These are phyloP conservation scores for Cyclotella sp. DNA, from an alignment of 108 stramenopile genomes.

Conservation along the genomic window DNA sequence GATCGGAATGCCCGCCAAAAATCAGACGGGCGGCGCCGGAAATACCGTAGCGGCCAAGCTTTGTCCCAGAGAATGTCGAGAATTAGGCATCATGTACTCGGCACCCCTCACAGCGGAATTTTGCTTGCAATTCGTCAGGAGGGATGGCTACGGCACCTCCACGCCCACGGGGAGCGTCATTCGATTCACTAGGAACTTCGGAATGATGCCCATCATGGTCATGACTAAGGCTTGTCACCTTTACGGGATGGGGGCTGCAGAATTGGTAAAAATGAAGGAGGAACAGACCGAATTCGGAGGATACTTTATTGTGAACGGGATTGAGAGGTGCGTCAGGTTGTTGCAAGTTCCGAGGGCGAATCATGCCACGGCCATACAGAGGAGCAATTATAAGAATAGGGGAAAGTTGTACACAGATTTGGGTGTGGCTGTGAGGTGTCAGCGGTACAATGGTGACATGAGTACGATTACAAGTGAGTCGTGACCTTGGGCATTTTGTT, in stretches of 20 bases:
- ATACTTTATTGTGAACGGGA: slow-evolving; percentile 96
- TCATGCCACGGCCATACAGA: slow-evolving; percentile 90
- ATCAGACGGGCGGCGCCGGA: slow-evolving; percentile 18
- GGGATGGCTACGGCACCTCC: slow-evolving; percentile 63
- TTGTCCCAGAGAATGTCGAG: slow-evolving; percentile 84
- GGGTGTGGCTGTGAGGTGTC: slow-evolving; percentile 86
- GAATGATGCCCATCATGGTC: slow-evolving; percentile 96
- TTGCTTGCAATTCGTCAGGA: slow-evolving; percentile 65
- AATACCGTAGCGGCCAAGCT: slow-evolving; percentile 41
- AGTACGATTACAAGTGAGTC: slow-evolving; percentile 83
- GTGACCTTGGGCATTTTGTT: not conserved
- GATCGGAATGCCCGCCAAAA: slow-evolving; percentile 65
- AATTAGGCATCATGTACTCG: slow-evolving; percentile 78
- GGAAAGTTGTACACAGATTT: slow-evolving; percentile 86
- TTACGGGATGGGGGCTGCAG: slow-evolving; percentile 49
- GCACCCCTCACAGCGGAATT: slow-evolving; percentile 76
- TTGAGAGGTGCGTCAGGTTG: slow-evolving; percentile 95
- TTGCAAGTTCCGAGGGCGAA: slow-evolving; percentile 94
- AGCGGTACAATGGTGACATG: slow-evolving; percentile 86
- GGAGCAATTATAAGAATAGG: slow-evolving; percentile 93
- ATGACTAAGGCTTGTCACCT: slow-evolving; percentile 82
- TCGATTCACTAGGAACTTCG: slow-evolving; percentile 70
- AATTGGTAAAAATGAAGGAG: slow-evolving; percentile 67
- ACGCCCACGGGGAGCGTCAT: slow-evolving; percentile 36
- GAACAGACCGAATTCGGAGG: slow-evolving; percentile 96